A percentile compares a stretch with the other conserved stretches of the same genome.
These are phyloP conservation scores for Nissolia schottii DNA, from an alignment of 306 rosid genomes.

Conservation along the genomic window DNA sequence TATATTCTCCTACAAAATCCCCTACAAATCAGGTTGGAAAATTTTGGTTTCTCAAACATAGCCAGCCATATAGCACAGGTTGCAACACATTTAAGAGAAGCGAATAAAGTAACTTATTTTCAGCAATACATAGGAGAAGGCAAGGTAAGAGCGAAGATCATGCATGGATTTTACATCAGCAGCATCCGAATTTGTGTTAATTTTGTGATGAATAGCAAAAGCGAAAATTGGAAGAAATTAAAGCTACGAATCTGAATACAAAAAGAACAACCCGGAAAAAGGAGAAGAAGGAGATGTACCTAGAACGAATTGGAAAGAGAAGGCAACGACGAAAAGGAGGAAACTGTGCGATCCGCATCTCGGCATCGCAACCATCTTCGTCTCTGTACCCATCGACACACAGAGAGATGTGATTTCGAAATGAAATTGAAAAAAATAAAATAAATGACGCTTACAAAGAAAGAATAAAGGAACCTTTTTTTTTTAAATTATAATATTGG, in stretches of 20 bases:
- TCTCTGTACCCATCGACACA: background rate
- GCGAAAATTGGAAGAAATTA: background rate
- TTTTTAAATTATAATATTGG: too few relatives aligned
- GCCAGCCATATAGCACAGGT: background rate
- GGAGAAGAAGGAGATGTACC: constrained; percentile 39
- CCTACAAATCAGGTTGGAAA: background rate
- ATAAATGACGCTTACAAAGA: background rate
- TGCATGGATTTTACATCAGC: background rate
- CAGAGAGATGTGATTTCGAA: background rate
- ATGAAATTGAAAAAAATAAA: background rate
- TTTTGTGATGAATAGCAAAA: background rate
- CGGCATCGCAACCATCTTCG: constrained; percentile 39
- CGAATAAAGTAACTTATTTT: background rate
- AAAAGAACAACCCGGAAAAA: background rate
- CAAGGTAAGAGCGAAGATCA: background rate
- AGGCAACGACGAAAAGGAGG: constrained; percentile 23
- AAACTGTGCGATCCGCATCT: constrained; percentile 35
- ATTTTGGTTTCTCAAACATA: background rate
- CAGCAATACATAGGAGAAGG: background rate
- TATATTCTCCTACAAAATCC: too few relatives aligned
- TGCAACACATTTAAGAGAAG: background rate
- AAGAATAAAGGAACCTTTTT: too few relatives aligned
- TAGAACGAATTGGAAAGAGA: constrained; percentile 36
- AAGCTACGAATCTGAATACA: background rate
- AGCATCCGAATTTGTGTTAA: background rate